phyloP scores from a whole-genome alignment of 345 rosid genomes.

The Carallia pectinifolia region DNA sequence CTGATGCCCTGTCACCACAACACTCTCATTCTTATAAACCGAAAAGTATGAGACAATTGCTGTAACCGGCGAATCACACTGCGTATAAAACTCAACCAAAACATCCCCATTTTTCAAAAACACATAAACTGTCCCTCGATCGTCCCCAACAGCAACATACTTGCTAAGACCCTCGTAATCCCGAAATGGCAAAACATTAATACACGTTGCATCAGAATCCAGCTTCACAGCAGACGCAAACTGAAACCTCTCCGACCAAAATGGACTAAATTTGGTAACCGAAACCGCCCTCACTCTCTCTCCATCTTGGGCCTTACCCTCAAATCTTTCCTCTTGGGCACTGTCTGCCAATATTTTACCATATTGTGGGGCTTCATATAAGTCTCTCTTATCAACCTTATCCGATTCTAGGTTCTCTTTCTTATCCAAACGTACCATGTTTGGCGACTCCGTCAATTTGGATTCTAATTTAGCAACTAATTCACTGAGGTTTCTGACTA shows the following conservation, averaged over 20 bases:
- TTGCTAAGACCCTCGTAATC: constrained; percentile 79
- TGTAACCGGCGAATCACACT: constrained; percentile 53
- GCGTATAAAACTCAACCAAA: constrained; percentile 54
- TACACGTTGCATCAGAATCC: constrained; percentile 59
- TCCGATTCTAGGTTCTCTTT: constrained; percentile 15
- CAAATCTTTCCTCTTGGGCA: constrained; percentile 23
- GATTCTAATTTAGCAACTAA: constrained; percentile 63
- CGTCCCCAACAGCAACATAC: constrained; percentile 90
- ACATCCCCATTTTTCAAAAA: constrained; percentile 81
- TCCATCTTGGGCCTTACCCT: constrained; percentile 25
- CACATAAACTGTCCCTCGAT: constrained; percentile 68
- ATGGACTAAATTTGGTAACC: constrained; percentile 64
- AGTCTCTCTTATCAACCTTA: constrained; percentile 15
- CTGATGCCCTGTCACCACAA: constrained; percentile 70
- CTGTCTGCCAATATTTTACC: constrained; percentile 9
- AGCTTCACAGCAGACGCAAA: constrained; percentile 82
- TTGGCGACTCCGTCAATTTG: constrained; percentile 38
- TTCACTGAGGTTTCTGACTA: constrained; percentile 67
- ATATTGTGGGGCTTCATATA: background rate
- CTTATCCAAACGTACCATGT: constrained; percentile 6
- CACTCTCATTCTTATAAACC: constrained; percentile 69
- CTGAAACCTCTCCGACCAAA: constrained; percentile 90
- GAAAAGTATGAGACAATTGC: constrained; percentile 80
- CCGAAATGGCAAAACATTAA: constrained; percentile 71
- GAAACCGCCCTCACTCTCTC: constrained; percentile 48